Base-by-base conservation (phyloP, 495 filamentous ascomycete species). In the Neurospora tetrasperma region DNA sequence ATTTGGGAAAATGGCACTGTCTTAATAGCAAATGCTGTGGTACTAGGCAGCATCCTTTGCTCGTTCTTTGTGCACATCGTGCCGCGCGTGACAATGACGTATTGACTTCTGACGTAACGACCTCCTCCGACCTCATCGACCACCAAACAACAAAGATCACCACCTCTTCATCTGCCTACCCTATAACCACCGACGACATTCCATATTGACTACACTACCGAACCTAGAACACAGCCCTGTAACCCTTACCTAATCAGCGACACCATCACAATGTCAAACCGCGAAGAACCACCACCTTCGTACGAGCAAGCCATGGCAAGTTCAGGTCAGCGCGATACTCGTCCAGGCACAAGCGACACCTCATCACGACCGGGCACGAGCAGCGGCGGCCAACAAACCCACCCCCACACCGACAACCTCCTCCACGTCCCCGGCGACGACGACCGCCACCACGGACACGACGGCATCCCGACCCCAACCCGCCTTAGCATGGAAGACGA, bases 401-500 rank as follows among this genome's bases (percentile, higher is more conserved):
- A 68, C 59, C 31, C 42, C 20, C 42, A 39, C 23, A 38, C 46
- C 40, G 72, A 66, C 54, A 70, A 18, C 68, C 72, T 5, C 69
- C 71, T 16, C 23, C 74, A 7, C 69, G 70, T 14, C 71, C 72
- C 23, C 54, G 20, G 4, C 40, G 42, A 70, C 2, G 54, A 66
- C 54, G 6, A 66, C 27, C 54, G 35, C 14, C 3, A 3, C 0
- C 76, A 73, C 27, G 14, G 14, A 0, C 76, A 73, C 69, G 77
- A 76, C 39, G 75, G 75, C 27, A 80, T 80, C 75, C 79, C 78
- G 4, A 72, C 74, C 1, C 74, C 54, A 8, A 75, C 79, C 5
- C 76, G 78, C 12, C 76, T 76, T 35, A 77, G 75, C 74, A 79
- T 80, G 76, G 79, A 80, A 73, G 79, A 80, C 74, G 78, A 80